Conservation (phyloP, 306 rosid genomes). For the Dryas octopetala region DNA sequence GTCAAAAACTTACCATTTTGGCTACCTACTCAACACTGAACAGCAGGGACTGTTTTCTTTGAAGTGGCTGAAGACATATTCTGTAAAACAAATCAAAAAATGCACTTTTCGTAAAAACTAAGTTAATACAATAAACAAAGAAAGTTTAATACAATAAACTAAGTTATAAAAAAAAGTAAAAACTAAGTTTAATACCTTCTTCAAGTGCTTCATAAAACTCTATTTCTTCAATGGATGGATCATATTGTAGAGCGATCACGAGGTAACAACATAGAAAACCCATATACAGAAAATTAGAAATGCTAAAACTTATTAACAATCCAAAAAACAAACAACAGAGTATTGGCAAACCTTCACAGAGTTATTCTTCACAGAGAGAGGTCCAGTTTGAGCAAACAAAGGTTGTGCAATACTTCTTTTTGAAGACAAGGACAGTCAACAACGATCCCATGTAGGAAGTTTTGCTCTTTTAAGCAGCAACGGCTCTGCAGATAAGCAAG, state of each 20-base stretch:
- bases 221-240: too few species aligned
- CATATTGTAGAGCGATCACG: constrained; percentile 30
- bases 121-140: too few species aligned
- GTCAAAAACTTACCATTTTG: too few species aligned
- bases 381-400: constrained; percentile 32
- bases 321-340: constrained; percentile 8
- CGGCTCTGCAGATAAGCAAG: constrained; percentile 36
- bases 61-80: too few species aligned
- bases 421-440: constrained; percentile 22
- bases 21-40: too few species aligned
- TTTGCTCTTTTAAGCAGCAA: constrained; percentile 32
- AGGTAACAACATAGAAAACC: constrained; percentile 17
- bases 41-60: too few species aligned
- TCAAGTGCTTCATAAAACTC: too few species aligned
- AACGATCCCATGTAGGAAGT: constrained; percentile 27
- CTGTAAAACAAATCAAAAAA: too few species aligned
- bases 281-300: background rate
- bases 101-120: too few species aligned
- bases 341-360: constrained; percentile 41
- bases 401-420: constrained; percentile 32
- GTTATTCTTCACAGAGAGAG: constrained; percentile 32
- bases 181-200: too few species aligned
- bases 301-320: background rate
- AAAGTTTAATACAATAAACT: too few species aligned
- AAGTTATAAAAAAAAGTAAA: too few species aligned